A percentile compares a stretch with the other conserved stretches of the same genome.
These are phyloP conservation scores for Clarireedia monteithiana DNA, from an alignment of 2,329 filamentous ascomycete genomes.

Conservation along the genomic window DNA sequence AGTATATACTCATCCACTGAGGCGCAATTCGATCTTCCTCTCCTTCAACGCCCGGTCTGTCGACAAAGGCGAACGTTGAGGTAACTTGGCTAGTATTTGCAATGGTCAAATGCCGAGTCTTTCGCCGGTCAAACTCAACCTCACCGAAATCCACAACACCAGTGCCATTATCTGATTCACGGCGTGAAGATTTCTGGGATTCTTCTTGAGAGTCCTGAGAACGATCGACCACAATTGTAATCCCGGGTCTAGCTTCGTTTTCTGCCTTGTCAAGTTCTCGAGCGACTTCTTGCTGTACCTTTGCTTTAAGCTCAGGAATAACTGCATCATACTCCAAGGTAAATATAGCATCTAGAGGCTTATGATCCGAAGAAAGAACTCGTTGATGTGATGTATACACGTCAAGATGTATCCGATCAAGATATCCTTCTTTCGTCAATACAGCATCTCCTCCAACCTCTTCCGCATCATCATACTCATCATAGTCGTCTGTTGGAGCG, in stretches of 20 bases:
- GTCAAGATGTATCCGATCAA: constrained; percentile 47
- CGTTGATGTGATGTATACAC: constrained; percentile 83
- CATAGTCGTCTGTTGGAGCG: constrained; percentile 41
- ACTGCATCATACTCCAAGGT: constrained; percentile 80
- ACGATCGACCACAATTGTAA: constrained; percentile 75
- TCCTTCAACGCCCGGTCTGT: constrained; percentile 57
- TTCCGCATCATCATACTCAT: constrained; percentile 36
- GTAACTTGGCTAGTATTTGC: constrained; percentile 85
- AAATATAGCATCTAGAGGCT: constrained; percentile 80
- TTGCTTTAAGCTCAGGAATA: constrained; percentile 74
- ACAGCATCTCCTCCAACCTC: constrained; percentile 38
- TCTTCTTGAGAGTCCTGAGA: constrained; percentile 31
- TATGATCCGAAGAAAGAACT: constrained; percentile 90
- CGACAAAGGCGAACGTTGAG: constrained; percentile 73
- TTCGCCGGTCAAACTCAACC: constrained; percentile 59
- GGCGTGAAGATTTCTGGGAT: constrained; percentile 7
- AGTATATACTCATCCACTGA: constrained; percentile 64
- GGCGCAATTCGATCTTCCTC: constrained; percentile 38
- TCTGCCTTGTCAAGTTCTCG: constrained; percentile 83
- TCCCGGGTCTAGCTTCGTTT: constrained; percentile 76
- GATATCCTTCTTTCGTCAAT: constrained; percentile 49
- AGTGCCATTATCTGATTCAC: constrained; percentile 30
- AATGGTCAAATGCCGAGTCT: constrained; percentile 65
- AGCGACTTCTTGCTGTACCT: constrained; percentile 78
- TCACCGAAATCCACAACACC: constrained; percentile 70